Evolutionary conservation across 164 flowering plant genomes (phyloP).

Genomic region (Kalanchoe fedtschenkoi): DNA sequence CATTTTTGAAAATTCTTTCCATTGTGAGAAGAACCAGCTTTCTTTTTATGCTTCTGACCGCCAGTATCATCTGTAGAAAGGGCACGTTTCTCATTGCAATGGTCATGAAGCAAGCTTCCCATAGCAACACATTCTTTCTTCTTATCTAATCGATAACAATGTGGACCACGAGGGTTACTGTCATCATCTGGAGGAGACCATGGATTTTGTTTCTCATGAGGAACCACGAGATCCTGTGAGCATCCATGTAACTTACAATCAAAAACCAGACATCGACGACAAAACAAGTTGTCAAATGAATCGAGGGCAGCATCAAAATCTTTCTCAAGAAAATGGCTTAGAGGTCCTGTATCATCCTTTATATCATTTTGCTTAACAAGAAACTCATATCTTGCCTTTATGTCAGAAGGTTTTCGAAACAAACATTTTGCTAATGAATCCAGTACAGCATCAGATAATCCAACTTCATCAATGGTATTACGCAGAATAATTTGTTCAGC

Average conservation of each 20-base stretch:
- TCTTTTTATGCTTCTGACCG: conserved; percentile 29
- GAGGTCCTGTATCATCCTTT: conserved; percentile 25
- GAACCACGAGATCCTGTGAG: conserved; percentile 91
- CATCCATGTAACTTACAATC: conserved; percentile 99
- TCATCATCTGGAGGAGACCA: conserved; percentile 51
- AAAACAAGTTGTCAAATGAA: conserved; percentile 86
- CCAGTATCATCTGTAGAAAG: conserved; percentile 39
- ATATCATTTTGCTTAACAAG: conserved; percentile 33
- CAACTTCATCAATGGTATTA: conserved; percentile 58
- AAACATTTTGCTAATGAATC: conserved; percentile 59
- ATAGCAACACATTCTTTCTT: conserved; percentile 36
- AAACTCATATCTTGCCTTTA: conserved; percentile 85
- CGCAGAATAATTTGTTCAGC: conserved; percentile 80
- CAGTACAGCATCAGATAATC: conserved; percentile 60
- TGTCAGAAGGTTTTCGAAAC: conserved; percentile 59
- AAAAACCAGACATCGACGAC: conserved; percentile 87
- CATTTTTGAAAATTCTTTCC: conserved; percentile 57
- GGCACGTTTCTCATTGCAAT: conserved; percentile 29
- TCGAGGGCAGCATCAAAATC: conserved; percentile 89
- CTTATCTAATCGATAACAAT: conserved; percentile 55
- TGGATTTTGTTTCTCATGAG: conserved; percentile 69
- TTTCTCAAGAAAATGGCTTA: conserved; percentile 50
- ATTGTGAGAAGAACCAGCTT: conserved; percentile 30
- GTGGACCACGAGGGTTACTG: conserved; percentile 57
- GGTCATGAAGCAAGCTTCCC: conserved; percentile 23